Conservation (phyloP, 768 basidiomycete genomes). For the Lanmaoa pseudosensibilis region DNA sequence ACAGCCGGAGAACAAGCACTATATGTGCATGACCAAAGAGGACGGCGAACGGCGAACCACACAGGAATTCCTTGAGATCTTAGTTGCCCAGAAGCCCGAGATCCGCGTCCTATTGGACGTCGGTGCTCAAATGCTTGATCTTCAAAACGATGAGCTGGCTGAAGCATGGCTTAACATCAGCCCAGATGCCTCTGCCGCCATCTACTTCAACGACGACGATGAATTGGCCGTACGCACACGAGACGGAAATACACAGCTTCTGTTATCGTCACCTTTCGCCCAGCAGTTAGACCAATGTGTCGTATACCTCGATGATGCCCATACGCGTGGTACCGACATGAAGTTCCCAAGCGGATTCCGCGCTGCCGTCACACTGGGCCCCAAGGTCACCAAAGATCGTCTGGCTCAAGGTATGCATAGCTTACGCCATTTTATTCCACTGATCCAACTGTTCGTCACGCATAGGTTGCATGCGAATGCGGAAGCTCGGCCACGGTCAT, state of each 20-base stretch:
- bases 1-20: constrained; percentile 23
- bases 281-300: constrained; percentile 37
- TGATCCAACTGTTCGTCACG: not conserved
- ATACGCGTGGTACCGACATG: constrained; percentile 41
- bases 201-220: constrained; percentile 36
- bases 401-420: constrained; percentile 33
- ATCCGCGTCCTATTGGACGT: constrained; percentile 54
- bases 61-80: constrained; percentile 21
- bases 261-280: constrained; percentile 35
- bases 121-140: constrained; percentile 56
- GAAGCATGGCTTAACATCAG: constrained; percentile 39
- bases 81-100: constrained; percentile 38
- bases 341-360: constrained; percentile 36
- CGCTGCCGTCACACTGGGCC: constrained; percentile 40
- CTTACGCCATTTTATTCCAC: not conserved
- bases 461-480: constrained; percentile 55
- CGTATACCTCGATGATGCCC: constrained; percentile 41
- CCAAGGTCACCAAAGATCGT: constrained; percentile 39
- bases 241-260: constrained; percentile 29
- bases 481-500: constrained; percentile 47
- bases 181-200: constrained; percentile 25
- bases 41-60: constrained; percentile 20
- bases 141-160: constrained; percentile 43
- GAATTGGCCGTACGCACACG: constrained; percentile 34
- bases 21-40: constrained; percentile 12